Evolutionary conservation across 1,284 basidiomycete genomes (phyloP).

Genomic region (Melanopsichium pennsylvanicum): DNA sequence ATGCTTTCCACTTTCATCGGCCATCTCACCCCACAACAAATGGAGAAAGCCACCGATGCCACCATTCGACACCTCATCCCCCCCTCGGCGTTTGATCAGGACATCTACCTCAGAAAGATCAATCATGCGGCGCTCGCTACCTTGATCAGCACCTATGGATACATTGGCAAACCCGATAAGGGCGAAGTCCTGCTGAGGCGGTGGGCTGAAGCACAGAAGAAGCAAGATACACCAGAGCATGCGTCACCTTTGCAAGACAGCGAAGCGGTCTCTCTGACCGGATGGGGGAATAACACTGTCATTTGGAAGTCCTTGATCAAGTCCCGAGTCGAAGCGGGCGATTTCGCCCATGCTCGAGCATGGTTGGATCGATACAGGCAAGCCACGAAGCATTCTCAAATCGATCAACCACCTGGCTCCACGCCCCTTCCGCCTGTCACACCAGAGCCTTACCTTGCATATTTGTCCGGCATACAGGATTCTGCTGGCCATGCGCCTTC

Average conservation of each 20-base stretch:
- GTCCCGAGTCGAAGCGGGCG: conserved; percentile 10
- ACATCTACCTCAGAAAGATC: conserved; percentile 2
- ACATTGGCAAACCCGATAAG: conserved; percentile 1
- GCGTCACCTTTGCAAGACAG: conserved; percentile 1
- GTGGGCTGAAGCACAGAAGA: conserved; percentile 28
- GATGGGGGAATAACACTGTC: conserved; percentile 26
- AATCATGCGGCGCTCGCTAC: conserved; percentile 15
- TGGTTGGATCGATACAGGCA: conserved; percentile 34
- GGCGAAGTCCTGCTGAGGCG: conserved; percentile 15
- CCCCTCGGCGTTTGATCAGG: not conserved
- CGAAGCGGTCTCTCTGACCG: conserved; percentile 10
- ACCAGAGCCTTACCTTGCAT: conserved; percentile 25
- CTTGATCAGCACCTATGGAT: conserved; percentile 27
- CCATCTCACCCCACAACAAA: conserved; percentile 3
- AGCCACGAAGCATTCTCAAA: not conserved
- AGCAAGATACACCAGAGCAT: not conserved
- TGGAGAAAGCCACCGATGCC: conserved; percentile 9
- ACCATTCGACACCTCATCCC: conserved; percentile 10
- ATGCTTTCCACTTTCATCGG: conserved; percentile 19
- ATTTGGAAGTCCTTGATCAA: conserved; percentile 31
- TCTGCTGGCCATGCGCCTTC: not conserved
- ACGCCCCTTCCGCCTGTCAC: conserved; percentile 1
- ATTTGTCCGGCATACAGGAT: conserved; percentile 22
- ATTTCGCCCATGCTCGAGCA: conserved; percentile 15
- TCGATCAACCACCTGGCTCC: not conserved